Base-by-base conservation (phyloP, 2,329 filamentous ascomycete species). In the Colletotrichum lupini region DNA sequence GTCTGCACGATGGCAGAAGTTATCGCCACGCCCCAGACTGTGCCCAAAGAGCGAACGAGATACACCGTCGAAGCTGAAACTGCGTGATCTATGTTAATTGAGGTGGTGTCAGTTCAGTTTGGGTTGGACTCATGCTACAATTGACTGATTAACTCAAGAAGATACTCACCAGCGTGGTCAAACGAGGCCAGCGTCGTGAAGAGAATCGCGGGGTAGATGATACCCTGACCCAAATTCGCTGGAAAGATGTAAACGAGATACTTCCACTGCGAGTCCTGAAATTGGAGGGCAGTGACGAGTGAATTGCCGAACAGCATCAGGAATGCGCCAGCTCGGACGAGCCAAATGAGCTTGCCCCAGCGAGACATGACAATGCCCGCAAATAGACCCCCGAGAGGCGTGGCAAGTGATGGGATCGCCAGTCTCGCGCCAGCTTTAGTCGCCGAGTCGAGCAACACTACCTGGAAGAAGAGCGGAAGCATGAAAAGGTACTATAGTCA, bases 381-480 rank as follows among this genome's bases (percentile, higher is more conserved):
- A 7, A 87, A 80, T 1, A 92, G 82, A 7, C 89, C 90, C 0
- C 89, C 89, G 63, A 88, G 78, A 2, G 90, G 90, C 0, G 87
- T 87, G 0, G 88, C 90, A 11, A 93, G 77, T 0, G 91, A 92
- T 1, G 92, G 90, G 1, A 91, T 87, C 0, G 91, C 87, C 7
- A 94, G 87, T 1, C 92, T 88, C 6, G 90, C 86, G 1, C 92
- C 92, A 0, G 92, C 92, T 16, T 86, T 85, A 0, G 91, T 91
- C 0, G 92, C 89, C 0, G 89, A 89, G 72, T 93, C 91, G 2
- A 90, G 81, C 3, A 92, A 85, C 7, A 93, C 90, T 0, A 90
- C 90, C 76, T 93, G 91, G 78, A 93, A 94, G 82, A 92, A 94
- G 5, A 94, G 83, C 0, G 92, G 92, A 0, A 92, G 86, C 77